A percentile compares a stretch with the other conserved stretches of the same genome.
Evolutionary conservation across 73 alveolate species (phyloP).

Genomic region (Paramecium tetraurelia): DNA sequence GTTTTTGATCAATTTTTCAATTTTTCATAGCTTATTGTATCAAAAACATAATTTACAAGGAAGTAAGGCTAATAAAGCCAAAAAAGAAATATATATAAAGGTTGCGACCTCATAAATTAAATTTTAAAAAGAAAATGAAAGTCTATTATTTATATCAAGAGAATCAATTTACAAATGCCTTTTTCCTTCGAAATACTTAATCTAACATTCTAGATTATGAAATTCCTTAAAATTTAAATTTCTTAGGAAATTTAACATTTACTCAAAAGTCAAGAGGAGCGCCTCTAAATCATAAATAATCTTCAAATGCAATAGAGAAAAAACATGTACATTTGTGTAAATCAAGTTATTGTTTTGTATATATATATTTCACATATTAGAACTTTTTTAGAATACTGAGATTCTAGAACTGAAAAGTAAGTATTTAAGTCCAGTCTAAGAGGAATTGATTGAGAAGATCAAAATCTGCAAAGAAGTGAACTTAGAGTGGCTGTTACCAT

Average conservation of each 20-base stretch:
- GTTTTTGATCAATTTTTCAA: background rate
- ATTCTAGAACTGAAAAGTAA: slow-evolving; percentile 22
- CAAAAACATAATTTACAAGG: background rate
- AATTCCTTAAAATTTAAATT: too few species aligned
- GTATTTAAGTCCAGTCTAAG: background rate
- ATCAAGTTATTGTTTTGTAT: background rate
- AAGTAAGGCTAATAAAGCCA: background rate
- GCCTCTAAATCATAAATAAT: too few species aligned
- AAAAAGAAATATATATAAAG: background rate
- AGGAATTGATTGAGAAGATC: background rate
- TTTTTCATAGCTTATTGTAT: background rate
- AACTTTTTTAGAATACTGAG: background rate
- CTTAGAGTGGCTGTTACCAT: background rate
- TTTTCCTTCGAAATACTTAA: too few species aligned
- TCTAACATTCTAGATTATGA: too few species aligned
- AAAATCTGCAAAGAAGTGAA: background rate
- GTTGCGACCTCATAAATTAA: background rate
- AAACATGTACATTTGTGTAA: background rate
- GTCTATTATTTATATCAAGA: too few species aligned
- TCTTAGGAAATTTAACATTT: too few species aligned
- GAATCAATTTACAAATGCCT: too few species aligned
- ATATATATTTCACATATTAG: background rate
- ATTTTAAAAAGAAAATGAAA: too few species aligned
- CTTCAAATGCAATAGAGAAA: too few species aligned
- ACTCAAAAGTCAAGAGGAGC: too few species aligned